These are phyloP conservation scores for Neodidymelliopsis sp. DNA, from an alignment of 2,329 filamentous ascomycete species.

Conservation along the genomic window DNA sequence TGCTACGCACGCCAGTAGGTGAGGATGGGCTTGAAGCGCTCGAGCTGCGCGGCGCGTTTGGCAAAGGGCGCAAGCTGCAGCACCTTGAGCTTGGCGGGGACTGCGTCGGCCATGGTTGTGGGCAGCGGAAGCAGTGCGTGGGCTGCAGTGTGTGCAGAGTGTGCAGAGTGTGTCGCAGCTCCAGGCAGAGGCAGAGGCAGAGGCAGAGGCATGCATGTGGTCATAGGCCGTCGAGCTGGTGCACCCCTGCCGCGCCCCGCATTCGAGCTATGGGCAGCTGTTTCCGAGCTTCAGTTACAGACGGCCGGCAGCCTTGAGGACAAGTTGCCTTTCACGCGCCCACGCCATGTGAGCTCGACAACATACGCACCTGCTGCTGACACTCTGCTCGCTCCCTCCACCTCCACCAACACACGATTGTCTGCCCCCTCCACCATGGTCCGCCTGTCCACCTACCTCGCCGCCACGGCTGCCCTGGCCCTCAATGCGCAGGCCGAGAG, in stretches of 20 bases:
- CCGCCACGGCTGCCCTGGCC: constrained; percentile 68
- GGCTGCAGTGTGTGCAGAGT: constrained; percentile 17
- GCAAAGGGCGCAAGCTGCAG: constrained; percentile 87
- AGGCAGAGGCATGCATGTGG: constrained; percentile 16
- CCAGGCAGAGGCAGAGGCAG: no score
- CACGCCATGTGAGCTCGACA: constrained; percentile 27
- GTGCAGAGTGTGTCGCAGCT: not conserved
- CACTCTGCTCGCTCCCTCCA: constrained; percentile 9
- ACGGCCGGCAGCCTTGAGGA: constrained; percentile 24
- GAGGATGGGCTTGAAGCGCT: constrained; percentile 82
- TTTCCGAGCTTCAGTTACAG: constrained; percentile 22
- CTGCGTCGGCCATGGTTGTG: constrained; percentile 70
- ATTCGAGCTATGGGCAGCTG: constrained; percentile 25
- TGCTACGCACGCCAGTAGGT: constrained; percentile 87
- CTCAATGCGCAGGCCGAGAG: constrained; percentile 72
- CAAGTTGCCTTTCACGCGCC: constrained; percentile 27
- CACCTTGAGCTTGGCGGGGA: constrained; percentile 77
- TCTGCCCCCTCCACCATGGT: constrained; percentile 39
- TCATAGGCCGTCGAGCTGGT: constrained; percentile 8
- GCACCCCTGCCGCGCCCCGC: constrained; percentile 27
- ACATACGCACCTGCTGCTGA: constrained; percentile 24
- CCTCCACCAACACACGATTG: not conserved
- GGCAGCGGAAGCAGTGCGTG: constrained; percentile 2
- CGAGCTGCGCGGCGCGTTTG: constrained; percentile 82
- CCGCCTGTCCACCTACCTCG: constrained; percentile 51